Conservation (phyloP, 306 rosid genomes). For the Oemleria cerasiformis region DNA sequence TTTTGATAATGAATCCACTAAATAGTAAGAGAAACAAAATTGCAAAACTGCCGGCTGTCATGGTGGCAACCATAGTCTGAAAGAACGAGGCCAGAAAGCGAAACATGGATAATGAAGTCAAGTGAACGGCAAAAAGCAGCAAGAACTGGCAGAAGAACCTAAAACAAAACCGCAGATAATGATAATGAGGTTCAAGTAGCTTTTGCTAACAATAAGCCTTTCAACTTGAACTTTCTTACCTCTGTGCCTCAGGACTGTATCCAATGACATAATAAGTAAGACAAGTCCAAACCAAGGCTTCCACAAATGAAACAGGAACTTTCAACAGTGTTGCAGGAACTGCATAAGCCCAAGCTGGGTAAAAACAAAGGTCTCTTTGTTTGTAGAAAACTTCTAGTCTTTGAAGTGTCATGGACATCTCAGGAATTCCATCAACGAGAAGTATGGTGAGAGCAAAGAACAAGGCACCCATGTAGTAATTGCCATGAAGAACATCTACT, state of each 20-base stretch:
- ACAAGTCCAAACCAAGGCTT: constrained; percentile 43
- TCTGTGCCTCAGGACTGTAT: constrained; percentile 34
- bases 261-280: constrained; percentile 55
- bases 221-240: constrained; percentile 20
- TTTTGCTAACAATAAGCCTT: background rate
- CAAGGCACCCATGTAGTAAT: constrained; percentile 42
- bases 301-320: constrained; percentile 41
- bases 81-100: constrained; percentile 36
- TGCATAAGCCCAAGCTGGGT: constrained; percentile 57
- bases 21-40: constrained; percentile 27
- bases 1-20: constrained; percentile 36
- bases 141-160: constrained; percentile 37
- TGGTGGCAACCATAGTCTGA: constrained; percentile 25
- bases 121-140: constrained; percentile 32
- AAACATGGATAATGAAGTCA: constrained; percentile 34
- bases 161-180: background rate
- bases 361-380: constrained; percentile 34
- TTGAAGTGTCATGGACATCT: constrained; percentile 40
- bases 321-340: constrained; percentile 42
- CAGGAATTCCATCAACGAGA: constrained; percentile 42
- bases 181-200: background rate
- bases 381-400: constrained; percentile 47
- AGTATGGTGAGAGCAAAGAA: constrained; percentile 34
- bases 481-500: constrained; percentile 30
- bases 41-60: constrained; percentile 28